Conservation (phyloP, 495 filamentous ascomycete species). For the Xylaria sp. region DNA sequence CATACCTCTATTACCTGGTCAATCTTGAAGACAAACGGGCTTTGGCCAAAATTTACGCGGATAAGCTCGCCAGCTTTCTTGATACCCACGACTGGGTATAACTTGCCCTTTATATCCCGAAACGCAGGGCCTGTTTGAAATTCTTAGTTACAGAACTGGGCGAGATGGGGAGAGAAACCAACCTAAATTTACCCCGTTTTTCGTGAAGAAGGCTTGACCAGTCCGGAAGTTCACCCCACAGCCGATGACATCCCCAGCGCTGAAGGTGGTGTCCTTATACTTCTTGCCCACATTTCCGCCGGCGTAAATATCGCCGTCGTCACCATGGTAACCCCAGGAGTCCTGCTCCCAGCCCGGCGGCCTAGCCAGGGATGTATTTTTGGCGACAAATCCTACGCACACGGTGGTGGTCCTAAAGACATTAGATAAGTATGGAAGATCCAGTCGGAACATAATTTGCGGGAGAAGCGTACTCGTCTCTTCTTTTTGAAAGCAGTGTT, state of each 20-base stretch:
- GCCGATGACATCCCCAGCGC: conserved; percentile 78
- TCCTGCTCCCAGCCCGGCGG: conserved; percentile 95
- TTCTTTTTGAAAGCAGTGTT: conserved; percentile 80
- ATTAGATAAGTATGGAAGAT: conserved; percentile 27
- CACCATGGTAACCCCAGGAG: conserved; percentile 97
- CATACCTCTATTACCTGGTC: conserved; percentile 83
- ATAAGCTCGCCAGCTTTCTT: conserved; percentile 87
- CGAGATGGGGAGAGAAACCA: conserved; percentile 37
- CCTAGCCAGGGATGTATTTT: conserved; percentile 76
- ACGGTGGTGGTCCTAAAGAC: conserved; percentile 73
- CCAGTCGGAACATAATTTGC: conserved; percentile 12
- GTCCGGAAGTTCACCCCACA: conserved; percentile 94
- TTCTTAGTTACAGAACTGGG: conserved; percentile 14
- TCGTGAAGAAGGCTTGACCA: conserved; percentile 91
- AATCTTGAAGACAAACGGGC: conserved; percentile 90
- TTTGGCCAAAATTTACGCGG: conserved; percentile 89
- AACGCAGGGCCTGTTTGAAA: conserved; percentile 75
- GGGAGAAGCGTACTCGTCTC: conserved; percentile 75
- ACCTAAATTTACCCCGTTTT: conserved; percentile 85
- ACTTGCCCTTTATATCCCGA: conserved; percentile 70
- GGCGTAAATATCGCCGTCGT: conserved; percentile 89
- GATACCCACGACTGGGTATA: conserved; percentile 93
- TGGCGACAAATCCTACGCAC: conserved; percentile 84
- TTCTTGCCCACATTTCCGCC: conserved; percentile 74
- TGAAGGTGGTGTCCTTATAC: conserved; percentile 74